phyloP scores from a whole-genome alignment of 805 yeast genomes.

The Maudiozyma pseudohumilis region DNA sequence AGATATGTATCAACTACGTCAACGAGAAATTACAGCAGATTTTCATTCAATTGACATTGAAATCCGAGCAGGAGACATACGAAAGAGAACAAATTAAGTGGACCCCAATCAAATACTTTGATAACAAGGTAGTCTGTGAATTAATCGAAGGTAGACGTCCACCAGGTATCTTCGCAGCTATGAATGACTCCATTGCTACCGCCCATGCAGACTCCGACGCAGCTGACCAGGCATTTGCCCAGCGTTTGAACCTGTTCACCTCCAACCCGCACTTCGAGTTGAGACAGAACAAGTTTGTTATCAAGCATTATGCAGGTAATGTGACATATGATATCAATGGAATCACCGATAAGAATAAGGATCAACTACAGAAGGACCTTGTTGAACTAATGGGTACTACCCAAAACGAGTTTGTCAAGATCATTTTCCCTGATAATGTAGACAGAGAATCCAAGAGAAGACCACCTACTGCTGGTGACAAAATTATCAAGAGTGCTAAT shows the following conservation, averaged over 20 bases:
- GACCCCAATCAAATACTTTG: slow-evolving; percentile 96
- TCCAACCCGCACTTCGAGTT: slow-evolving; percentile 81
- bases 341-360: slow-evolving; percentile 96
- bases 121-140: slow-evolving; percentile 93
- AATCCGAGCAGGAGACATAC: slow-evolving; percentile 96
- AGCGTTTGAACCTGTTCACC: slow-evolving; percentile 76
- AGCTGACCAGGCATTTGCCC: slow-evolving; percentile 93
- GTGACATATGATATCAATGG: slow-evolving; percentile 82
- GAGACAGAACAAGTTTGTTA: slow-evolving; percentile 75
- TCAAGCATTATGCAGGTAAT: slow-evolving; percentile 98
- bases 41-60: slow-evolving; percentile 87
- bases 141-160: slow-evolving; percentile 89
- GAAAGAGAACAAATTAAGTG: slow-evolving; percentile 90
- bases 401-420: slow-evolving; percentile 47
- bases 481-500: slow-evolving; percentile 86
- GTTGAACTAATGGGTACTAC: slow-evolving; percentile 71
- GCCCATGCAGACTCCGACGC: slow-evolving; percentile 97
- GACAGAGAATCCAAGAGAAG: slow-evolving; percentile 65
- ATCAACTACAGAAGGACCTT: slow-evolving; percentile 80
- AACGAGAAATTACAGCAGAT: slow-evolving; percentile 95
- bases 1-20: slow-evolving; percentile 89
- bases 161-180: slow-evolving; percentile 91
- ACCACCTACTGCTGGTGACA: slow-evolving; percentile 95
- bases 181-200: slow-evolving; percentile 94
- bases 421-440: slow-evolving; percentile 54